Conservation (phyloP, 495 filamentous ascomycete species). For the Penicillium samsonianum region DNA sequence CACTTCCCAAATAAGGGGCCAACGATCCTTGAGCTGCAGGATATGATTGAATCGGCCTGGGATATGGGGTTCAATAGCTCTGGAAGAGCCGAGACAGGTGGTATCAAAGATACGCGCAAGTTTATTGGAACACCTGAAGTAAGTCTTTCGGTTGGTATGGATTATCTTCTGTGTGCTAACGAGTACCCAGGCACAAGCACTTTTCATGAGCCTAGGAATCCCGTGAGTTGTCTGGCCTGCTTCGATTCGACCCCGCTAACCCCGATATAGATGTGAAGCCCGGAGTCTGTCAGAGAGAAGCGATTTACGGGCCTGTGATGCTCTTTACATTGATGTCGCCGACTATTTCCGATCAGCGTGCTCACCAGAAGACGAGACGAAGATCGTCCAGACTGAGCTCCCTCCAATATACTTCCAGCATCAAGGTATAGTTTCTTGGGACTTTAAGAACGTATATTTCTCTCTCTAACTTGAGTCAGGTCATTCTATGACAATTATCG, state of each 20-base stretch:
- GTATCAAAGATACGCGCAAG: constrained; percentile 83
- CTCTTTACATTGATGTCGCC: constrained; percentile 68
- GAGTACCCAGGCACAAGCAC: constrained; percentile 67
- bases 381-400: constrained; percentile 65
- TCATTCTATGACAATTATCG: constrained; percentile 91
- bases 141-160: constrained; percentile 11
- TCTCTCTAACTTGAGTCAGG: constrained; percentile 45
- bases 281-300: constrained; percentile 46
- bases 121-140: constrained; percentile 97
- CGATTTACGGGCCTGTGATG: constrained; percentile 49
- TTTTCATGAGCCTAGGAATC: constrained; percentile 70
- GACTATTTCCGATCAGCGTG: constrained; percentile 66
- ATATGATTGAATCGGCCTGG: constrained; percentile 89
- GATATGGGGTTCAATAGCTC: constrained; percentile 76
- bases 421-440: constrained; percentile 48
- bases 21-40: constrained; percentile 80
- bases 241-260: background rate
- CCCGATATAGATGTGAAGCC: constrained; percentile 49
- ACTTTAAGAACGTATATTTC: background rate
- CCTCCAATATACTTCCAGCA: constrained; percentile 94
- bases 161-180: constrained; percentile 13
- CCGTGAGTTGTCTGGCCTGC: constrained; percentile 48
- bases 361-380: constrained; percentile 36
- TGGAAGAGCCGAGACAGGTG: constrained; percentile 80
- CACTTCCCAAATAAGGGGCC: constrained; percentile 65